These are phyloP conservation scores for Rhizoctonia solani DNA, from an alignment of 1,284 basidiomycete species.

Conservation along the genomic window DNA sequence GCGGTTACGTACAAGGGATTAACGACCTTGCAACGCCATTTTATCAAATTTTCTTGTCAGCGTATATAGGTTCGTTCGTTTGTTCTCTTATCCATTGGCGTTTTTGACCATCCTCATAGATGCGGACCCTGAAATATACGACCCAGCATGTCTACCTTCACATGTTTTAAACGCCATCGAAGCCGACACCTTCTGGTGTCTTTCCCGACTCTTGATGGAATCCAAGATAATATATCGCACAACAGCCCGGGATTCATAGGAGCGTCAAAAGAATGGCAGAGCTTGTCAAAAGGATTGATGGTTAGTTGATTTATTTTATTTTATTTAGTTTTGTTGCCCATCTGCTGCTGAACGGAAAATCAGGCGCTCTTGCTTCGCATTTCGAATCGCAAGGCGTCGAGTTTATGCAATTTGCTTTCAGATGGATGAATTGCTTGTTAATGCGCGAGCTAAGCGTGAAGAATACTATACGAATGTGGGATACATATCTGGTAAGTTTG, in stretches of 20 bases:
- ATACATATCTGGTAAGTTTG: slow-evolving; percentile 85
- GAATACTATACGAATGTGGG: slow-evolving; percentile 98
- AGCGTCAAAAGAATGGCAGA: slow-evolving; percentile 92
- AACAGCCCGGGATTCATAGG: slow-evolving; percentile 92
- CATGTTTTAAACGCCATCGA: slow-evolving; percentile 80
- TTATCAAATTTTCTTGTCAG: slow-evolving; percentile 90
- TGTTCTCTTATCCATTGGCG: too few relatives aligned
- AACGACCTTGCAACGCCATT: slow-evolving; percentile 96
- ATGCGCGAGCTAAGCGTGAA: slow-evolving; percentile 95
- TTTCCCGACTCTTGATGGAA: slow-evolving; percentile 93
- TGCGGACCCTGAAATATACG: slow-evolving; percentile 84
- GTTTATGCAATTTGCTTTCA: slow-evolving; percentile 98
- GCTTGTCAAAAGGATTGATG: slow-evolving; percentile 88
- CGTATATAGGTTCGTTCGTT: slow-evolving; percentile 75
- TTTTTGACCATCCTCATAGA: slow-evolving; percentile 52
- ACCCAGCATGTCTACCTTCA: slow-evolving; percentile 73
- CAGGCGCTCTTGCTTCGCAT: slow-evolving; percentile 81
- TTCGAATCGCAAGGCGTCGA: slow-evolving; percentile 89
- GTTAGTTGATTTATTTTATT: slow-evolving; percentile 50
- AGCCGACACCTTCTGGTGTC: slow-evolving; percentile 96
- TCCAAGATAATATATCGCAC: slow-evolving; percentile 97
- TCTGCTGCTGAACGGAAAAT: not conserved
- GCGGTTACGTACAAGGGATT: slow-evolving; percentile 96
- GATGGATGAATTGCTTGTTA: slow-evolving; percentile 98
- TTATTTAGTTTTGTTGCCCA: not conserved